Base-by-base conservation (phyloP, 2,329 filamentous ascomycete genomes). In the Diaporthe caulivora region DNA sequence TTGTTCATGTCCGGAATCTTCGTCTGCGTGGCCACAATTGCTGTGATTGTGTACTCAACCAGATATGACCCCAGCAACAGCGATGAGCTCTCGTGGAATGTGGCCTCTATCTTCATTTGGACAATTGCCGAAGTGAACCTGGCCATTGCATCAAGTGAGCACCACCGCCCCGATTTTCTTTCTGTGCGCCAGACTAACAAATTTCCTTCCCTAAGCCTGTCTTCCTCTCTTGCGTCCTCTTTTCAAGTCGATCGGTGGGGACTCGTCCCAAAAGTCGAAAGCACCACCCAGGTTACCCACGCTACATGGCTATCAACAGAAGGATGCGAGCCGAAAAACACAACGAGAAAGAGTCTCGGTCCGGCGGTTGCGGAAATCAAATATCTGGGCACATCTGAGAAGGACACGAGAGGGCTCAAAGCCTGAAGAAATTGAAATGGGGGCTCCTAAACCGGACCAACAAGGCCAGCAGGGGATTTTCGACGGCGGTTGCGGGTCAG, bases 111-210 rank as follows among this genome's bases (percentile, higher is more conserved):
- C 13, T 65, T 65, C 26, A 65, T 65, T 13, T 65, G 62, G 62
- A 65, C 62, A 7, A 51, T 51, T 13, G 62, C 31, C 7, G 62
- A 65, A 11, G 62, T 65, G 3, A 65, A 65, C 8, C 11, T 65
- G 29, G 62, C 62, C 62, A 51, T 65, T 24, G 62, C 62, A 51
- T 65, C 62, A 26, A 49, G 62, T 65, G 44, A 65, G 62, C 29
- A 18, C 13, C 1, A 18, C 3, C 1, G 9, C 11, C 31, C 4
- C 29, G 11, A 9, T 4, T 24, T 10, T 15, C 17, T 10, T 15
- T n/a, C n/a, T 8, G 31, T 37, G 21, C 44, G 29, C 13, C 0
- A 17, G 49, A n/a, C 29, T 65, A 18, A 51, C 17, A 6, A 18
- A 4, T 13, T 10, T 11, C 15, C 24, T 26, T 24, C 11, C 6